phyloP scores from a whole-genome alignment of 768 basidiomycete species.

The Leccinum uliginosum region DNA sequence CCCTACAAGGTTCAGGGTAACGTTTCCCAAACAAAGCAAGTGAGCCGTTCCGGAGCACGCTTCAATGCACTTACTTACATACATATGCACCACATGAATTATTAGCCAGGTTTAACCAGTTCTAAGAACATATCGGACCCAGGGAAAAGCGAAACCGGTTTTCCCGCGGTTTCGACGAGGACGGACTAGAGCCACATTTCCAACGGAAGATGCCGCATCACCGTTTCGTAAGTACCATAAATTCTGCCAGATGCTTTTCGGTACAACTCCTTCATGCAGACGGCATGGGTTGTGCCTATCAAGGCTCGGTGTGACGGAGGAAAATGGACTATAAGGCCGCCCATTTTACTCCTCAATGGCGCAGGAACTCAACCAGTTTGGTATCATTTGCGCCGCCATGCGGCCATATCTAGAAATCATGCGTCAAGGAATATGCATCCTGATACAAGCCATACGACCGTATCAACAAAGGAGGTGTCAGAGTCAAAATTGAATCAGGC shows the following conservation, averaged over 20 bases:
- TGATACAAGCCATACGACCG: not conserved
- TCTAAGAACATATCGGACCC: not conserved
- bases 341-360: not conserved
- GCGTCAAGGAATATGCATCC: not conserved
- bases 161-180: not conserved
- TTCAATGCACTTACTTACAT: too few relatives aligned
- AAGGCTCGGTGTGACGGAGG: not conserved
- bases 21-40: not conserved
- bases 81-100: not conserved
- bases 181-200: not conserved
- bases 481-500: not conserved
- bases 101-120: too few relatives aligned
- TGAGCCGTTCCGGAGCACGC: too few relatives aligned
- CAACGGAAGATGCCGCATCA: not conserved
- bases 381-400: not conserved
- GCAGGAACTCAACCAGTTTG: not conserved
- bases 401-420: not conserved
- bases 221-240: not conserved
- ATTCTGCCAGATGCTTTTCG: not conserved
- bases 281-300: not conserved
- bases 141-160: not conserved
- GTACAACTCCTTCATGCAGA: not conserved
- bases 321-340: not conserved
- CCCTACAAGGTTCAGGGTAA: not conserved
- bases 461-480: not conserved